Evolutionary conservation across 495 filamentous ascomycete genomes (phyloP), one percentile per base, ranked within the genome.

Genomic region (Daldinia childiae): DNA sequence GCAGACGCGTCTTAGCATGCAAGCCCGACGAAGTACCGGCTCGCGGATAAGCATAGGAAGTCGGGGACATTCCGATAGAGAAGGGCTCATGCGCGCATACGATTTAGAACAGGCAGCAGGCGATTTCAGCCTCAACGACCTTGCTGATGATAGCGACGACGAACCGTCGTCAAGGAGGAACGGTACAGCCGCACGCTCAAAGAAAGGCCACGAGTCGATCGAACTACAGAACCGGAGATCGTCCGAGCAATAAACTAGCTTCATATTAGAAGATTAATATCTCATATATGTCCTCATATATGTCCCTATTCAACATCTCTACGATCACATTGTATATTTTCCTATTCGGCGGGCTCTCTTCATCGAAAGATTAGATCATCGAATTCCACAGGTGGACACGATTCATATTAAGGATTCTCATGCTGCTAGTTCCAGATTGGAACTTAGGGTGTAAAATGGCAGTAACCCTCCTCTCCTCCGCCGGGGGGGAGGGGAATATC

Each of bases 1-100:
- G 65, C 90, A 93, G 73, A 98, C 96, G 17, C 88, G 95, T 62
- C 87, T 92, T 55, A 94, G 91, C 70, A 98, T 99, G 95, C 96
- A 99, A 74, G 83, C 91, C 38, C 85, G 94, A 59, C 85, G 96
- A 51, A 82, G 80, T 48, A 78, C 82, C 24, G 82, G 79, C 19
- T 77, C 79, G 26, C 79, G 85, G 41, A 69, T 80, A 61, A 92
- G 90, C 79, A 81, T 82, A 48, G 85, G 86, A 69, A 90, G 90
- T 72, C 84, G 85, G 55, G 83, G 85, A 12, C 85, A 83, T 55
- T 85, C 86, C 2, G 93, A 95, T 60, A 87, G 92, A 62, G 89
- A 94, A 72, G 91, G 91, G 4, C 85, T 97, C 9, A 97, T 97
- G 73, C 90, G 89, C 67, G 88, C 89, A 2, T 97, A 94, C 72